phyloP scores from a whole-genome alignment of 2,329 filamentous ascomycete species.

The Pleurostoma richardsiae region DNA sequence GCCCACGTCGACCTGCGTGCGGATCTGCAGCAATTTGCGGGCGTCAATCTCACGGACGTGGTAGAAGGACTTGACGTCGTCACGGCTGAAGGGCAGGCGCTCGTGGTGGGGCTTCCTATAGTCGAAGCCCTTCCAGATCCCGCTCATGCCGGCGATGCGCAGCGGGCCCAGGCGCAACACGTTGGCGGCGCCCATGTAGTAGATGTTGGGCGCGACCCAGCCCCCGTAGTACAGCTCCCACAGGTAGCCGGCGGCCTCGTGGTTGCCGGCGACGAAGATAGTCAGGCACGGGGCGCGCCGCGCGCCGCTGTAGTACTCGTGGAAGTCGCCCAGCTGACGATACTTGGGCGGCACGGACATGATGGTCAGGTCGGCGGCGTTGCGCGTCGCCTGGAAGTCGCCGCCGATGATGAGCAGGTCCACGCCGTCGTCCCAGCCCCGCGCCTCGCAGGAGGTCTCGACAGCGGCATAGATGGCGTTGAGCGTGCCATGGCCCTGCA shows the following conservation, averaged over 20 bases:
- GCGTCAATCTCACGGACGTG: slow-evolving; percentile 86
- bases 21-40: slow-evolving; percentile 79
- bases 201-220: slow-evolving; percentile 95
- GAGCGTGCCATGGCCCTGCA: slow-evolving; percentile 82
- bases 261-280: slow-evolving; percentile 89
- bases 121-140: slow-evolving; percentile 91
- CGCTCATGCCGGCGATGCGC: slow-evolving; percentile 83
- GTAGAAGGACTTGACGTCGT: slow-evolving; percentile 78
- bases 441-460: slow-evolving; percentile 59
- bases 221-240: slow-evolving; percentile 95
- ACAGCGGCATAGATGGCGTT: slow-evolving; percentile 87
- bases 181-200: slow-evolving; percentile 92
- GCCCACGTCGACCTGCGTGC: slow-evolving; percentile 85
- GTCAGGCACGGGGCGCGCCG: slow-evolving; percentile 81
- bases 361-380: slow-evolving; percentile 78
- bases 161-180: slow-evolving; percentile 78
- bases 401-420: slow-evolving; percentile 93
- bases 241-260: slow-evolving; percentile 86
- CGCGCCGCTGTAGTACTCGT: slow-evolving; percentile 82
- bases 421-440: slow-evolving; percentile 72
- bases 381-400: slow-evolving; percentile 83
- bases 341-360: slow-evolving; percentile 91
- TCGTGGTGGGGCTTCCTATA: slow-evolving; percentile 82
- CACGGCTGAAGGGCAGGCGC: slow-evolving; percentile 73
- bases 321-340: slow-evolving; percentile 84